Percentiles rank a stretch among this genome's conserved stretches.
phyloP scores from a whole-genome alignment of 345 rosid species.

The Trapa bicornis region DNA sequence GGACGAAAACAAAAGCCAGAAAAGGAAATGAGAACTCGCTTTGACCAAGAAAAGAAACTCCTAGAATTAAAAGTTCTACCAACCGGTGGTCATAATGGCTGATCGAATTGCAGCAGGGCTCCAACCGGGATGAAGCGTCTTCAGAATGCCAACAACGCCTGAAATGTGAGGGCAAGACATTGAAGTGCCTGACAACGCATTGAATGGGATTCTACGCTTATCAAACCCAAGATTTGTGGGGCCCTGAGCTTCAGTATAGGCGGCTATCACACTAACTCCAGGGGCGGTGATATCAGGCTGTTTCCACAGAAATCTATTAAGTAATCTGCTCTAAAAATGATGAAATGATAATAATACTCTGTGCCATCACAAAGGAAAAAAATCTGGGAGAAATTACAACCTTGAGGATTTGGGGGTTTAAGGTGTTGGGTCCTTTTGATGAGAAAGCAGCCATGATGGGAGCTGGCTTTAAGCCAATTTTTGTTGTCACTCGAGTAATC shows the following conservation, averaged over 20 bases:
- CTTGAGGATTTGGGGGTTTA: conserved; percentile 57
- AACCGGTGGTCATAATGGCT: conserved; percentile 73
- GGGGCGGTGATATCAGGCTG: conserved; percentile 87
- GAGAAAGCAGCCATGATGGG: conserved; percentile 77
- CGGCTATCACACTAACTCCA: conserved; percentile 71
- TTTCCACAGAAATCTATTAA: neutral
- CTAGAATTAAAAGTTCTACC: neutral
- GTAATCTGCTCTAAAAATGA: neutral
- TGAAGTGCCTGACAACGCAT: conserved; percentile 59
- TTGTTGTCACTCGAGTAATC: conserved; percentile 29
- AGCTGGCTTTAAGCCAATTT: conserved; percentile 36
- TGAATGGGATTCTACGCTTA: conserved; percentile 39
- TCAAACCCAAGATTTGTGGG: conserved; percentile 43
- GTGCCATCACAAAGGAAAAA: neutral
- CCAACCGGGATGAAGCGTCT: conserved; percentile 62
- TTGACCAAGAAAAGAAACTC: neutral
- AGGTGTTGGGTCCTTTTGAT: conserved; percentile 54
- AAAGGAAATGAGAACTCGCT: neutral
- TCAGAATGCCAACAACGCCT: conserved; percentile 65
- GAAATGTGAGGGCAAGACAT: conserved; percentile 90
- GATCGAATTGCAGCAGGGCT: conserved; percentile 76
- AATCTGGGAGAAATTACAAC: conserved; percentile 12
- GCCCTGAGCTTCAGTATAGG: conserved; percentile 41
- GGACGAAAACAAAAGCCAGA: neutral
- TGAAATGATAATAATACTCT: neutral